phyloP scores from a whole-genome alignment of 78 protist genomes.

The slime mould (Dictyostelium discoideum) region DNA sequence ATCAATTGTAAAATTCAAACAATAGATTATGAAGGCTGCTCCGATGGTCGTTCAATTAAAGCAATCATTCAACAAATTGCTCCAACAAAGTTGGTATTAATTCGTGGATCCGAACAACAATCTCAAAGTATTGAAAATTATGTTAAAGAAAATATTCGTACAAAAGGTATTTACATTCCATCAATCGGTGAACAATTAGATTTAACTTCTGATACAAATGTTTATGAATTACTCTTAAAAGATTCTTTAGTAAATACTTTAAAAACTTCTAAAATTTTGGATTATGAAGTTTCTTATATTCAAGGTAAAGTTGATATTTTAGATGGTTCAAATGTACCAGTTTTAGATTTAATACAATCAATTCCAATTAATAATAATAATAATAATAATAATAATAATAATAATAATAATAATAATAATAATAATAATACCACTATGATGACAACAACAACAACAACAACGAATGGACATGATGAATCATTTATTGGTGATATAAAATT shows the following conservation, averaged over 20 bases:
- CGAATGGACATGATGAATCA: conserved; percentile 19
- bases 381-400: neutral
- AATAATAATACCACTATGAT: neutral
- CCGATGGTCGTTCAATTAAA: conserved; percentile 73
- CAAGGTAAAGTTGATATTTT: conserved; percentile 42
- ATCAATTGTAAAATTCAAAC: conserved; percentile 36
- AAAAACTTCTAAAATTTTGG: conserved; percentile 37
- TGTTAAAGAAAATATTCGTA: conserved; percentile 15
- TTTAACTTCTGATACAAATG: conserved; percentile 74
- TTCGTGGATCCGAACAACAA: conserved; percentile 53
- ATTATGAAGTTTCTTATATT: conserved; percentile 51
- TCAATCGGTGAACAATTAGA: conserved; percentile 11
- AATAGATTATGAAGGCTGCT: conserved; percentile 74
- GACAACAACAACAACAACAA: neutral
- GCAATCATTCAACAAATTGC: conserved; percentile 72
- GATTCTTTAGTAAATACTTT: conserved; percentile 49
- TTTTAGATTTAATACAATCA: neutral
- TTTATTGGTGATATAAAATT: conserved; percentile 75
- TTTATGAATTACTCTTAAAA: conserved; percentile 46
- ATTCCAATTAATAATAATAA: neutral
- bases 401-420: neutral
- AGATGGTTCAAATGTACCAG: neutral
- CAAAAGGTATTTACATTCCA: conserved; percentile 44
- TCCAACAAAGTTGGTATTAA: conserved; percentile 47
- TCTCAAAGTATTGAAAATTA: neutral